These are phyloP conservation scores for Torulaspora microellipsoides DNA, from an alignment of 805 yeast species.

Conservation along the genomic window DNA sequence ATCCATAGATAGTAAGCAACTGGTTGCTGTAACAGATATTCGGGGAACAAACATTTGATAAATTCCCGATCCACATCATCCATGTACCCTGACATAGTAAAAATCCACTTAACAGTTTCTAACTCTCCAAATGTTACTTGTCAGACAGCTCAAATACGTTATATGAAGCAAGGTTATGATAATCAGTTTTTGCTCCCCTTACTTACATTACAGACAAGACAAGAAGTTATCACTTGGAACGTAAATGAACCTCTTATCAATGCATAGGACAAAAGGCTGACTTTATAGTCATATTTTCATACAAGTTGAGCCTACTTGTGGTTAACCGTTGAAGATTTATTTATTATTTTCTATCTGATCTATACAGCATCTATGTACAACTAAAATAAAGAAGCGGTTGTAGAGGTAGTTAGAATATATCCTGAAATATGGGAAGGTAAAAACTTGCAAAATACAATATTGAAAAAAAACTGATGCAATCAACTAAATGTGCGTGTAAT, in stretches of 20 bases:
- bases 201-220: too few relatives aligned
- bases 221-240: too few relatives aligned
- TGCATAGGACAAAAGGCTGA: too few relatives aligned
- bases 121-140: too few relatives aligned
- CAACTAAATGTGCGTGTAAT: neutral
- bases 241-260: too few relatives aligned
- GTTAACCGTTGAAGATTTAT: conserved; percentile 27
- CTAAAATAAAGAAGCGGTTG: neutral
- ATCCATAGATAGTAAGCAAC: conserved; percentile 29
- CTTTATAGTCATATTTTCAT: too few relatives aligned
- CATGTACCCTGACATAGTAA: conserved; percentile 22
- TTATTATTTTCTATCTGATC: conserved; percentile 11
- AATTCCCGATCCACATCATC: conserved; percentile 28
- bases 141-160: too few relatives aligned
- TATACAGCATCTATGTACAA: conserved; percentile 8
- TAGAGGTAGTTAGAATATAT: neutral
- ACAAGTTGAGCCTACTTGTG: neutral
- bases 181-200: too few relatives aligned
- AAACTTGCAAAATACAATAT: conserved; percentile 1
- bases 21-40: conserved; percentile 32
- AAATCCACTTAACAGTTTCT: neutral
- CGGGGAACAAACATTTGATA: conserved; percentile 27
- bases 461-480: neutral
- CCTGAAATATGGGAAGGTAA: conserved; percentile 1
- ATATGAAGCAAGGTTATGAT: too few relatives aligned